Conservation (phyloP, 331 rosid genomes). For the Cydonia oblonga region DNA sequence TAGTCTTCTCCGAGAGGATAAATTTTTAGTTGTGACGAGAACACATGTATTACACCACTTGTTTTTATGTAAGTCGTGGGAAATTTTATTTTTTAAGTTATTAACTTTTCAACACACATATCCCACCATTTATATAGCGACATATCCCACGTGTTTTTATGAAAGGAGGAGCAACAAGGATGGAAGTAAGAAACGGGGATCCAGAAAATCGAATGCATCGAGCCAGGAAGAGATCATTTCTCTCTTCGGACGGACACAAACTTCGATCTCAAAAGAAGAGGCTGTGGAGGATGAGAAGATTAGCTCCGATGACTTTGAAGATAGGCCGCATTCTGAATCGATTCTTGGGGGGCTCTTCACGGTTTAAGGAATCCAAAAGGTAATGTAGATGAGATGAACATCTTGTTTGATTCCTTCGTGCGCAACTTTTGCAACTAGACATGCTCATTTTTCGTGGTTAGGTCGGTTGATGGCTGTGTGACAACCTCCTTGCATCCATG, state of each 20-base stretch:
- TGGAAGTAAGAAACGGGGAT: constrained; percentile 14
- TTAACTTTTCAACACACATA: too few relatives aligned
- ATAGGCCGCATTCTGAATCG: constrained; percentile 21
- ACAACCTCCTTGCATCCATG: not conserved
- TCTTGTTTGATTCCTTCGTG: not conserved
- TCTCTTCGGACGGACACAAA: constrained; percentile 33
- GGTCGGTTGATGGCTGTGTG: not conserved
- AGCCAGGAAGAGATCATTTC: constrained; percentile 52
- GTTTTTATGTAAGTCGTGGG: too few relatives aligned
- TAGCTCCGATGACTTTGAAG: constrained; percentile 2
- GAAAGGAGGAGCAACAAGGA: not conserved
- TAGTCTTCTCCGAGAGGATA: too few relatives aligned
- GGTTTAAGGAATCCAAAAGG: constrained; percentile 33
- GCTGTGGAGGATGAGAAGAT: constrained; percentile 3
- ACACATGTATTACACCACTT: too few relatives aligned
- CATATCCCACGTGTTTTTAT: too few relatives aligned
- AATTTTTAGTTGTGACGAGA: too few relatives aligned
- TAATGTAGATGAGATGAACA: constrained; percentile 2
- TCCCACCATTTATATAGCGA: too few relatives aligned
- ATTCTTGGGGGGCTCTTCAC: constrained; percentile 30
- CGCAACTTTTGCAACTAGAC: not conserved
- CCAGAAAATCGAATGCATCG: constrained; percentile 13
- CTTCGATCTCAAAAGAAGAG: constrained; percentile 33
- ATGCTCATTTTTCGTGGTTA: not conserved
- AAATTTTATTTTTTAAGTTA: too few relatives aligned